Conservation (phyloP, 2,329 filamentous ascomycete genomes). For the Exophiala sideris region DNA sequence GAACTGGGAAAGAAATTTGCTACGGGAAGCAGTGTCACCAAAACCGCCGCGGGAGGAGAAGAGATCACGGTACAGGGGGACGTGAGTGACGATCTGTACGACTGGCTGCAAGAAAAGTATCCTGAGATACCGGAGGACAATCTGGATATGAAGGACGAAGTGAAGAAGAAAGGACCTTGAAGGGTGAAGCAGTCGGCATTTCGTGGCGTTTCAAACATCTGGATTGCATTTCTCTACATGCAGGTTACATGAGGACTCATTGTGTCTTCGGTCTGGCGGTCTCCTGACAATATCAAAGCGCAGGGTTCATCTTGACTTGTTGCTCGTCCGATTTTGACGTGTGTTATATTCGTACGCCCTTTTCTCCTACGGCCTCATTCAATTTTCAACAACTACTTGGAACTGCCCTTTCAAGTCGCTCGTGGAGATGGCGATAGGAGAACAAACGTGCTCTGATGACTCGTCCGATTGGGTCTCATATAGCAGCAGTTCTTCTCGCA, state of each 20-base stretch:
- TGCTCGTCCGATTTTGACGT: too few relatives aligned
- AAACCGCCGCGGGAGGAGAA: constrained; percentile 78
- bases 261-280: too few relatives aligned
- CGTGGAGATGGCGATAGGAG: constrained; percentile 6
- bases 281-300: too few relatives aligned
- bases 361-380: neutral
- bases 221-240: neutral
- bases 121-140: constrained; percentile 85
- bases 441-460: constrained; percentile 5
- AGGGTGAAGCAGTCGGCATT: neutral
- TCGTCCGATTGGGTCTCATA: constrained; percentile 20
- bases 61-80: constrained; percentile 98
- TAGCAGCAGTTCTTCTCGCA: constrained; percentile 11
- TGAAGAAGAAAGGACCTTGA: constrained; percentile 64
- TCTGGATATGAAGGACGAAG: constrained; percentile 95
- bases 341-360: too few relatives aligned
- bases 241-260: neutral
- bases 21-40: constrained; percentile 88
- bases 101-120: constrained; percentile 86
- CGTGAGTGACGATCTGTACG: constrained; percentile 88
- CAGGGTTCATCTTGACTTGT: too few relatives aligned
- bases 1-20: constrained; percentile 99
- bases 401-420: neutral
- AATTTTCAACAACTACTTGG: neutral
- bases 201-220: neutral